Conservation (phyloP, 2,329 filamentous ascomycete species). For the Blastomyces silverae region DNA sequence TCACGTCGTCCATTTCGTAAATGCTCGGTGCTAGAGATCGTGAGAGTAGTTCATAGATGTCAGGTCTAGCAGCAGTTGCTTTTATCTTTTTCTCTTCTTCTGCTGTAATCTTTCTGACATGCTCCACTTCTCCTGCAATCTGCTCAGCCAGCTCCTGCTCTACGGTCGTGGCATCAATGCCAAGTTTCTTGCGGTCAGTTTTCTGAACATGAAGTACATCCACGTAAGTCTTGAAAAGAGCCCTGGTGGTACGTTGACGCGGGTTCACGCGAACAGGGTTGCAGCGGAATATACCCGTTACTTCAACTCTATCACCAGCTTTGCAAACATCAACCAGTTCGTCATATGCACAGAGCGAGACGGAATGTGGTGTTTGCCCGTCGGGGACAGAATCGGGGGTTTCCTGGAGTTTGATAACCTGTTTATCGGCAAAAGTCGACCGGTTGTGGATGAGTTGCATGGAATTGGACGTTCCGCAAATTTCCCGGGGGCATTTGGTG, state of each 20-base stretch:
- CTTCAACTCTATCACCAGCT: slow-evolving; percentile 88
- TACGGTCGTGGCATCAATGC: slow-evolving; percentile 81
- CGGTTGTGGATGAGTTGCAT: slow-evolving; percentile 99
- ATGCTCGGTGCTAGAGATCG: slow-evolving; percentile 89
- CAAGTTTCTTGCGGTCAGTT: slow-evolving; percentile 89
- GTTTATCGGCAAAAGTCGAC: slow-evolving; percentile 91
- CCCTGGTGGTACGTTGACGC: slow-evolving; percentile 83
- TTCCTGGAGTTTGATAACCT: slow-evolving; percentile 97
- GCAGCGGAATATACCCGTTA: slow-evolving; percentile 95
- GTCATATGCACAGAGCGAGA: slow-evolving; percentile 93
- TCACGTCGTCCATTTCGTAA: slow-evolving; percentile 97
- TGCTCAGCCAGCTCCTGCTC: slow-evolving; percentile 73
- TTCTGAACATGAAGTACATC: slow-evolving; percentile 95
- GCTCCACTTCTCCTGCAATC: slow-evolving; percentile 65
- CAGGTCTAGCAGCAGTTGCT: slow-evolving; percentile 66
- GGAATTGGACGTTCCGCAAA: slow-evolving; percentile 80
- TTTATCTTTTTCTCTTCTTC: slow-evolving; percentile 89
- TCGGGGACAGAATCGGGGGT: slow-evolving; percentile 92
- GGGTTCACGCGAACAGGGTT: slow-evolving; percentile 92
- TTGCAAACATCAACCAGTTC: slow-evolving; percentile 97
- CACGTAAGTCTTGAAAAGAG: slow-evolving; percentile 95
- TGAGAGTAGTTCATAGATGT: slow-evolving; percentile 88
- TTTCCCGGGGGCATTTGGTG: slow-evolving; percentile 73
- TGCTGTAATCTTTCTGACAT: slow-evolving; percentile 71
- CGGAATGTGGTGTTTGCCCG: slow-evolving; percentile 93